Percentiles rank a stretch among this genome's conserved stretches.
These are phyloP conservation scores for Exophiala aquamarina DNA, from an alignment of 2,329 filamentous ascomycete genomes.

Conservation along the genomic window DNA sequence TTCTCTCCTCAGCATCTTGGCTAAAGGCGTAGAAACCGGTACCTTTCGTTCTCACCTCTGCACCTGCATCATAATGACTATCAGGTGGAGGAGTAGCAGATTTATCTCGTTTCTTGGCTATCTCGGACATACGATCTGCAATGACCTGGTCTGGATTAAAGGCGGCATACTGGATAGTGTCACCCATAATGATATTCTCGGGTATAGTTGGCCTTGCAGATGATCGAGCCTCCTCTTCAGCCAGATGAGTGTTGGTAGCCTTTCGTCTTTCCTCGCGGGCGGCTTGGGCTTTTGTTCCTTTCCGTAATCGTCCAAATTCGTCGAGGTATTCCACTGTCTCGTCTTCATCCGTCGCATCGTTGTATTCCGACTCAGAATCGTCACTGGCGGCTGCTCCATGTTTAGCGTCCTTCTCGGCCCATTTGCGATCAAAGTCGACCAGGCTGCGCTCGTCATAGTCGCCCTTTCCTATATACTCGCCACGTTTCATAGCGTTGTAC, in stretches of 20 bases:
- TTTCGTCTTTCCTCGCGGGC: conserved; percentile 61
- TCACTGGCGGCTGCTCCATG: conserved; percentile 42
- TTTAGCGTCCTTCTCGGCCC: conserved; percentile 67
- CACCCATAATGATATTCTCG: conserved; percentile 74
- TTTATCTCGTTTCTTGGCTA: conserved; percentile 76
- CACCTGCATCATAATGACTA: conserved; percentile 80
- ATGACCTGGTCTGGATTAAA: conserved; percentile 72
- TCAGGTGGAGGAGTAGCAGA: conserved; percentile 77
- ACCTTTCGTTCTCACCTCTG: conserved; percentile 83
- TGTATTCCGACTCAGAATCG: conserved; percentile 35
- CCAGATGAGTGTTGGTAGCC: conserved; percentile 53
- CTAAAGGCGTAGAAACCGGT: conserved; percentile 92
- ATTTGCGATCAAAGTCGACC: conserved; percentile 95
- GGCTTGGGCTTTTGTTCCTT: conserved; percentile 68
- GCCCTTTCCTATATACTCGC: conserved; percentile 64
- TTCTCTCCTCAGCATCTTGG: conserved; percentile 65
- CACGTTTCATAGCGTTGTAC: conserved; percentile 87
- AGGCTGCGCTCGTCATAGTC: conserved; percentile 50
- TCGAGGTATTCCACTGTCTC: conserved; percentile 85
- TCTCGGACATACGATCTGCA: conserved; percentile 69
- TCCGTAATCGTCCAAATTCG: conserved; percentile 83
- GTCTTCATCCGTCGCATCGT: conserved; percentile 43
- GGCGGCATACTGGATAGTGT: conserved; percentile 77
- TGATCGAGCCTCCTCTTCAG: conserved; percentile 66
- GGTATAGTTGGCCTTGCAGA: conserved; percentile 62